A percentile compares a stretch with the other conserved stretches of the same genome.
These are phyloP conservation scores for Oryza coarctata DNA, from an alignment of 176 grass and related monocot species.

Conservation along the genomic window DNA sequence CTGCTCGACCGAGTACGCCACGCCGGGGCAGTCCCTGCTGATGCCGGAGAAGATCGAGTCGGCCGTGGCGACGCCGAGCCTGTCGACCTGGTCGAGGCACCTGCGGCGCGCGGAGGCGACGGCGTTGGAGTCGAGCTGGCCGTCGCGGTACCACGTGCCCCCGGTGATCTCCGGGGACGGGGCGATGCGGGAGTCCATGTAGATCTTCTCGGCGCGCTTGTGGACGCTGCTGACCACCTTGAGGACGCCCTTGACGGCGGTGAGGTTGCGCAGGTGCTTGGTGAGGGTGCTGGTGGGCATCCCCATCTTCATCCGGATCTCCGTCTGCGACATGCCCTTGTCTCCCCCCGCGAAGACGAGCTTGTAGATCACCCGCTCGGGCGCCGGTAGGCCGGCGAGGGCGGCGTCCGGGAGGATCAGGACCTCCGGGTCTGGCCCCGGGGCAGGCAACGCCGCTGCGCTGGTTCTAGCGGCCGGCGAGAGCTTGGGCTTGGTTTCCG, in stretches of 20 bases:
- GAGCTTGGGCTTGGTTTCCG: neutral
- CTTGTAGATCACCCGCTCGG: conserved; percentile 39
- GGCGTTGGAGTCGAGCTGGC: conserved; percentile 48
- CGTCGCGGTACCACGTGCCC: conserved; percentile 62
- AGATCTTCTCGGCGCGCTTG: conserved; percentile 51
- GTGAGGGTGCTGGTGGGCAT: neutral
- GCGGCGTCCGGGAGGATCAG: conserved; percentile 14
- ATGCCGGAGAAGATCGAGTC: conserved; percentile 46
- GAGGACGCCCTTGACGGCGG: conserved; percentile 16
- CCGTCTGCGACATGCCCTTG: conserved; percentile 54
- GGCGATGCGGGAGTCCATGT: conserved; percentile 60
- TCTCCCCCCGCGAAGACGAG: conserved; percentile 37
- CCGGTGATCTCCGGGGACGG: conserved; percentile 59
- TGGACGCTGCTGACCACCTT: conserved; percentile 54
- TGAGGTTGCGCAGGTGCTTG: conserved; percentile 23
- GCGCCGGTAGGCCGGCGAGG: conserved; percentile 6
- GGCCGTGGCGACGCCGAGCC: conserved; percentile 36
- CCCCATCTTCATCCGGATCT: conserved; percentile 8
- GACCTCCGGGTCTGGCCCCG: neutral
- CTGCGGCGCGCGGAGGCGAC: conserved; percentile 40
- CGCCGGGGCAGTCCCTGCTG: conserved; percentile 18
- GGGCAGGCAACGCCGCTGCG: neutral
- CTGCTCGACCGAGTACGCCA: conserved; percentile 31
- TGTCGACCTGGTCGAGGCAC: conserved; percentile 51
- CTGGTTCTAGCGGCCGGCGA: neutral